Evolutionary conservation across 768 basidiomycete genomes (phyloP), one percentile per base, ranked within the genome.

Genomic region (Lactifluus hygrophoroides): DNA sequence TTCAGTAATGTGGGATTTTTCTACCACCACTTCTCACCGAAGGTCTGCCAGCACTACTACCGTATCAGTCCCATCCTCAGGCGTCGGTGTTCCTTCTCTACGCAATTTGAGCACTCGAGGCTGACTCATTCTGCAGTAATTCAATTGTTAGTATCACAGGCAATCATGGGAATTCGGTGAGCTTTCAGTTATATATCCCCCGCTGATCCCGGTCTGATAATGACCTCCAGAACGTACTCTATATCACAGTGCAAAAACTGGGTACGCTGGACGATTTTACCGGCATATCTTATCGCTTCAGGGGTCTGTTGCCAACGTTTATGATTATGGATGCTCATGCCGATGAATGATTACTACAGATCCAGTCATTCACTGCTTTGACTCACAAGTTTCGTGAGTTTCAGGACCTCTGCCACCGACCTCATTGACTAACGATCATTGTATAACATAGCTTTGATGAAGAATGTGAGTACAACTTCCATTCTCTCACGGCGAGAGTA

Each of bases 131-230:
- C 45, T 23, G 2, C 50, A 87, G 86, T 82, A 3, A n/a, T 85
- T 8, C 86, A 87, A 69, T 72, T 73, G 0, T 81, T 82, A 78
- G 72, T 83, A 46, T 85, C 85, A 6, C 85, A 88, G 66, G 71
- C 77, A 6, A 86, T 88, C 54, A 66, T 88, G 42, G 85, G 79
- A 6, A 68, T 84, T 48, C 76, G 84, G 84, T 82, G 67, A 48
- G 69, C n/a, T 56, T 42, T 16, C 17, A 3, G 11, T 50, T 44
- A 10, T 37, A 28, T 21, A 2, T 23, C 2, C 5, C 45, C 27
- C 19, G 19, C 11, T 1, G 17, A 5, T 45, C 9, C 46, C 11
- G 7, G 6, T 49, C 53, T 42, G 47, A 62, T 13, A 25, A 32
- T 40, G 50, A 55, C 59, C 27, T 52, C 27, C 64, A 83, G 84